Evolutionary conservation across 2,329 filamentous ascomycete species (phyloP).

Genomic region (Monosporascus sp.): DNA sequence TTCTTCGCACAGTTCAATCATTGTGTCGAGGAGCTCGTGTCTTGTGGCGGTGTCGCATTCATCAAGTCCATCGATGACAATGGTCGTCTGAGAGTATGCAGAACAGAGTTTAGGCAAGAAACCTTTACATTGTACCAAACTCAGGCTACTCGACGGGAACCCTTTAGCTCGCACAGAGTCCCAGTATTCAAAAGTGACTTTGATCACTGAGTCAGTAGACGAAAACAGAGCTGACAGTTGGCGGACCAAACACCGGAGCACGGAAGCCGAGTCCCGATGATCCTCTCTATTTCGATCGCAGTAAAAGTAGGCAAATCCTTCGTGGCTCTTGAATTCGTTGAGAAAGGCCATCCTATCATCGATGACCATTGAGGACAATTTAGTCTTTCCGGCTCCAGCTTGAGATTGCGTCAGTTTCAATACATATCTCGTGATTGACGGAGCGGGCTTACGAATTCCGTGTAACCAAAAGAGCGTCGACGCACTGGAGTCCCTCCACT

Average conservation of each 20-base stretch:
- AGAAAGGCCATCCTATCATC: background rate
- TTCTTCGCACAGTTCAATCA: background rate
- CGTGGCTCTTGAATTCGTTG: background rate
- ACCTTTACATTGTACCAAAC: background rate
- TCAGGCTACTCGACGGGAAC: background rate
- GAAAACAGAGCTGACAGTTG: no score
- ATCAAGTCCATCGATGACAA: background rate
- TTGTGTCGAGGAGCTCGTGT: background rate
- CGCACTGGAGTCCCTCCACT: background rate
- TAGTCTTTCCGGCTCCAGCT: background rate
- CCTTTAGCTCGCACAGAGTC: background rate
- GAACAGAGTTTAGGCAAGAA: background rate
- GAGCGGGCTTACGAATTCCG: constrained; percentile 1
- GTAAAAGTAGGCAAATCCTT: background rate
- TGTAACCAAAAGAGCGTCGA: background rate
- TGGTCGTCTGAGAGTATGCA: background rate
- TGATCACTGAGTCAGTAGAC: no score
- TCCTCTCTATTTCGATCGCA: background rate
- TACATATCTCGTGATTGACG: no score
- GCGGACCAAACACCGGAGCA: background rate
- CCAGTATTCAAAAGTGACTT: background rate
- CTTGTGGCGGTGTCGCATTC: background rate
- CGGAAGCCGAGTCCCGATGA: background rate
- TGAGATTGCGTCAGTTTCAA: no score
- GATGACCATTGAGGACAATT: background rate